Evolutionary conservation across 169 alveolate genomes (phyloP).

Genomic region (Eimeria maxima): DNA sequence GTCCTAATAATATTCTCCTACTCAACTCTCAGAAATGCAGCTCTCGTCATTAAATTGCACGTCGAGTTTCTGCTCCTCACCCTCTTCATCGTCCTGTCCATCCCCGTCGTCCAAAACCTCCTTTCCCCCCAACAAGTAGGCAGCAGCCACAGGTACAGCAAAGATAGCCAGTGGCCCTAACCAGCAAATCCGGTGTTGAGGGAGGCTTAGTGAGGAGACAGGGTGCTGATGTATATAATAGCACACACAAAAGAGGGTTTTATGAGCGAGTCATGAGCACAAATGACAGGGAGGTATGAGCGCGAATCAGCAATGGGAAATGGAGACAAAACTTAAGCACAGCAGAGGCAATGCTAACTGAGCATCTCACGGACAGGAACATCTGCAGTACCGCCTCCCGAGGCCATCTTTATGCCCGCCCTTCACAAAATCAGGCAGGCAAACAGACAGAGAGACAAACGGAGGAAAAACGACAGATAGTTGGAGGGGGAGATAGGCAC

Average conservation of each 20-base stretch:
- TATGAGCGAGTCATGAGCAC: no score
- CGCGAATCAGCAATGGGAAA: background rate
- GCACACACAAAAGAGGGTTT: no score
- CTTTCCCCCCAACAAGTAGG: slow-evolving; percentile 77
- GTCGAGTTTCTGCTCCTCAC: slow-evolving; percentile 68
- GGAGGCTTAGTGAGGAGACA: background rate
- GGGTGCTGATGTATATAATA: no score
- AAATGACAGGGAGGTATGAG: background rate
- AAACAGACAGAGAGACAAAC: background rate
- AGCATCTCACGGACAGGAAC: background rate
- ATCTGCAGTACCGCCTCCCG: no score
- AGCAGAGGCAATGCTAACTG: background rate
- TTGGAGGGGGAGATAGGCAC: background rate
- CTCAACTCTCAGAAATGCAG: slow-evolving; percentile 50
- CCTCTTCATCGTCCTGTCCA: slow-evolving; percentile 57
- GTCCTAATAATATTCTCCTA: slow-evolving; percentile 23
- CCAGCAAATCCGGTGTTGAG: background rate
- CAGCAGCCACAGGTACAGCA: background rate
- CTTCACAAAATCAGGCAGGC: background rate
- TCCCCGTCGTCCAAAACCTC: slow-evolving; percentile 77
- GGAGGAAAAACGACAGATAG: background rate
- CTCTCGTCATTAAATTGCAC: slow-evolving; percentile 44
- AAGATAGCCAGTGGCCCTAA: no score
- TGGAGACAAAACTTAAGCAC: background rate
- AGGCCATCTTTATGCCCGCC: no score